Conservation (phyloP, 257 asterid genomes). For the Forsythia suspensa region DNA sequence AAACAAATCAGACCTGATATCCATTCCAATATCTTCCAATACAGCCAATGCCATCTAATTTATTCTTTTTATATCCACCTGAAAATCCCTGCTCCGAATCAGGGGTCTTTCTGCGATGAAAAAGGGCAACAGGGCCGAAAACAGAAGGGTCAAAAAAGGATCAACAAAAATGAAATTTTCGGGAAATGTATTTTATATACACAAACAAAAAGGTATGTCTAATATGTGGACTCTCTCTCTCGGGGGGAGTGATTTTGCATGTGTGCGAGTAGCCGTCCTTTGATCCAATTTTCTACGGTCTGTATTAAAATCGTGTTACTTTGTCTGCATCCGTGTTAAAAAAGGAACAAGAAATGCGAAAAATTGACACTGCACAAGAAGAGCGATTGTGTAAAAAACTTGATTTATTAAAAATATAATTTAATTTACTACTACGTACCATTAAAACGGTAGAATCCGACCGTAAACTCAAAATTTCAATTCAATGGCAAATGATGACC, state of each 20-base stretch:
- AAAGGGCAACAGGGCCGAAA: background rate
- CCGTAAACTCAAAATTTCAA: too few species aligned
- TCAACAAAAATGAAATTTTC: background rate
- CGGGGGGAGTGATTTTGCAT: background rate
- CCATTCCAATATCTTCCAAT: constrained; percentile 45
- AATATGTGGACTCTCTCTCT: background rate
- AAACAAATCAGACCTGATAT: constrained; percentile 40
- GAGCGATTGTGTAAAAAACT: too few species aligned
- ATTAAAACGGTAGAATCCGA: too few species aligned
- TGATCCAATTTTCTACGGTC: background rate
- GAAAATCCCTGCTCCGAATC: background rate
- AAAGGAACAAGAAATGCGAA: too few species aligned
- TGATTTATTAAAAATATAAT: too few species aligned
- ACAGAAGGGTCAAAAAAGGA: background rate
- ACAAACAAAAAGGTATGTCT: background rate
- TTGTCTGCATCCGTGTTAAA: too few species aligned
- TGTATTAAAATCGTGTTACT: too few species aligned
- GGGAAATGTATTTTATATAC: background rate
- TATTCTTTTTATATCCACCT: background rate
- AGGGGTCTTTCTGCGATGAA: background rate
- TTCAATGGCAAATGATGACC: too few species aligned
- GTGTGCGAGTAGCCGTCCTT: background rate
- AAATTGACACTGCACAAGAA: too few species aligned
- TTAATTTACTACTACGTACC: too few species aligned
- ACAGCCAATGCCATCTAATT: constrained; percentile 5